Base-by-base conservation (phyloP, 768 basidiomycete species). In the Lactarius deliciosus region DNA sequence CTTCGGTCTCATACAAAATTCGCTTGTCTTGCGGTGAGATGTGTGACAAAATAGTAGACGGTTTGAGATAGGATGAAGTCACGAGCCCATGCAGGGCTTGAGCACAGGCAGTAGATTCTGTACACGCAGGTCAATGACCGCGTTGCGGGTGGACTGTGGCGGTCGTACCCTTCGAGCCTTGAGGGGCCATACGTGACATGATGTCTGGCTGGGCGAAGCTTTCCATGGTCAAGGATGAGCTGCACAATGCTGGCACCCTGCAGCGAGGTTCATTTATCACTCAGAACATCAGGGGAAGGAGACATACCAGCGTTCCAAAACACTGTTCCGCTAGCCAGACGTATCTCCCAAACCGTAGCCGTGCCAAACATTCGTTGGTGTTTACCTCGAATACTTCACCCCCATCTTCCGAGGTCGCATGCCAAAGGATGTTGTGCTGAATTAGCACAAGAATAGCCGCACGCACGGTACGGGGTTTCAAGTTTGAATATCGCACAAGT, bases 391-490 rank as follows among this genome's bases (percentile, higher is more conserved):
- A 81, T 64, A 91, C 83, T 69, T 90, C 90, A 6, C 84, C 86
- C 50, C 86, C 88, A n/a, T 87, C 86, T 10, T 87, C 87, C 6
- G 82, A 82, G 45, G 83, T 83, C 10, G 88, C 84, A 73, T 94
- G 92, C 91, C 94, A 95, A 54, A 96, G 80, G 54, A 97, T 77
- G 76, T 97, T 95, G 74, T 98, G 96, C 74, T 98, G 96, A 20
- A 96, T 82, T 61, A 98, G 83, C 55, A 89, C 84, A 55, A 97
- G 79, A 22, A 96, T 78, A 22, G 86, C 82, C 32, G 87, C 86
- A 61, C 90, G 86, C 16, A 89, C 83, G 1, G 82, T 86, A 30
- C 88, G 85, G 11, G 86, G 83, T 72, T 86, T 89, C 32, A 93
- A 76, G 34, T 79, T 80, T 1, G 93, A 85, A 73, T 86, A 86